phyloP scores from a whole-genome alignment of 2,329 filamentous ascomycete species.

The Fusarium sp. region DNA sequence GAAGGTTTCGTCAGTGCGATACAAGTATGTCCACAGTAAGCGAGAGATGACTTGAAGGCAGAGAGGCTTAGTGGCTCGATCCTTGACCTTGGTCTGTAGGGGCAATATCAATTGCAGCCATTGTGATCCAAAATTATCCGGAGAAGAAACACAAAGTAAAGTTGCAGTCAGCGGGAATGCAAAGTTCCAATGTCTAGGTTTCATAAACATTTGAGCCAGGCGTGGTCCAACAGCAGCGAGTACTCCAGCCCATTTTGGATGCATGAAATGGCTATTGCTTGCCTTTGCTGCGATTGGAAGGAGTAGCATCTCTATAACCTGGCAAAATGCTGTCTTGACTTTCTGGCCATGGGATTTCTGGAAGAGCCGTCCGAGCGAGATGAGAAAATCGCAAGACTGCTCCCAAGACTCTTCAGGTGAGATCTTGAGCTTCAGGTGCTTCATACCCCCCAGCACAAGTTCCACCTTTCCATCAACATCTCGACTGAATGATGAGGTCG shows the following conservation, averaged over 20 bases:
- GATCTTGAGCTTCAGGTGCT: slow-evolving; percentile 83
- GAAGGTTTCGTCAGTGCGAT: slow-evolving; percentile 80
- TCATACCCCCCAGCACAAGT: slow-evolving; percentile 90
- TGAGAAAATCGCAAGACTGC: slow-evolving; percentile 89
- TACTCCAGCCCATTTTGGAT: slow-evolving; percentile 89
- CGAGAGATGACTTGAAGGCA: slow-evolving; percentile 92
- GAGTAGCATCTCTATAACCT: slow-evolving; percentile 87
- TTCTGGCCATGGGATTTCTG: slow-evolving; percentile 86
- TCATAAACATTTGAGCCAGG: slow-evolving; percentile 86
- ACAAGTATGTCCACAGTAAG: slow-evolving; percentile 94
- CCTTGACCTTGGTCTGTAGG: slow-evolving; percentile 85
- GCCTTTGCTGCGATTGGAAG: slow-evolving; percentile 88
- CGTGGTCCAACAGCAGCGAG: slow-evolving; percentile 82
- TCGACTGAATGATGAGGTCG: slow-evolving; percentile 66
- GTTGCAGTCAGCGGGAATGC: slow-evolving; percentile 91
- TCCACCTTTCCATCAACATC: slow-evolving; percentile 87
- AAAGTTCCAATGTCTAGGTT: slow-evolving; percentile 91
- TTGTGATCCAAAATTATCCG: slow-evolving; percentile 84
- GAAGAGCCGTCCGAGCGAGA: slow-evolving; percentile 84
- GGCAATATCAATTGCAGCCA: slow-evolving; percentile 87
- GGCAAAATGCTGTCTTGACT: slow-evolving; percentile 95
- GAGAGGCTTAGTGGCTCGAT: slow-evolving; percentile 80
- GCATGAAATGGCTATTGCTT: slow-evolving; percentile 78
- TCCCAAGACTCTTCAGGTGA: slow-evolving; percentile 83
- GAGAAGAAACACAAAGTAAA: slow-evolving; percentile 87